Conservation (phyloP, 2,329 filamentous ascomycete species). For the Apiospora aurea region DNA sequence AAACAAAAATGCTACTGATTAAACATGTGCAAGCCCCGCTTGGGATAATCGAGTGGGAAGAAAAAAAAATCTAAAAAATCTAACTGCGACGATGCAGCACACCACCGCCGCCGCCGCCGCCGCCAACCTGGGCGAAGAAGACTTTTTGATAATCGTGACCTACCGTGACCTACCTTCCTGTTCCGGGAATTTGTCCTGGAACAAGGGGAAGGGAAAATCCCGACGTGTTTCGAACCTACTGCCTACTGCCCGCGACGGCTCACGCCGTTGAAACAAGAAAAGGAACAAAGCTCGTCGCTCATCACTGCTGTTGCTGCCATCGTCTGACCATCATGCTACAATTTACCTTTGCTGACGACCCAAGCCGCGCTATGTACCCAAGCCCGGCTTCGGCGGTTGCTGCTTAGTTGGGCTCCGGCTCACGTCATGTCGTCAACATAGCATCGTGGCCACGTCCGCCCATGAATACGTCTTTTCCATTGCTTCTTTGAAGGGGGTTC, state of each 20-base stretch:
- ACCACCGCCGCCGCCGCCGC: background rate
- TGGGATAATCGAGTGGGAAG: background rate
- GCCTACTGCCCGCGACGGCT: background rate
- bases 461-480: background rate
- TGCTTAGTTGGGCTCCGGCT: background rate
- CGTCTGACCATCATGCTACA: conserved; percentile 10
- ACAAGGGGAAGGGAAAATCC: background rate
- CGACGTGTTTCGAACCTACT: background rate
- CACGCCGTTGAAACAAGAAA: conserved; percentile 11
- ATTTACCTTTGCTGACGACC: background rate
- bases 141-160: background rate
- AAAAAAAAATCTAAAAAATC: background rate
- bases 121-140: background rate
- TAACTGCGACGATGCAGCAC: background rate
- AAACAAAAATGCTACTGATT: background rate
- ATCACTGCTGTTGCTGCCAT: background rate
- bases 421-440: conserved; percentile 13
- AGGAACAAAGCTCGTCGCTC: background rate
- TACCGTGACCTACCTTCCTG: conserved; percentile 5
- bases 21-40: conserved; percentile 16
- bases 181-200: background rate
- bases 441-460: background rate
- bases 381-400: background rate
- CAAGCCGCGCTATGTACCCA: background rate
- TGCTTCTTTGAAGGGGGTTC: background rate